Conservation (phyloP, 257 asterid species). For the Solanum habrochaites region DNA sequence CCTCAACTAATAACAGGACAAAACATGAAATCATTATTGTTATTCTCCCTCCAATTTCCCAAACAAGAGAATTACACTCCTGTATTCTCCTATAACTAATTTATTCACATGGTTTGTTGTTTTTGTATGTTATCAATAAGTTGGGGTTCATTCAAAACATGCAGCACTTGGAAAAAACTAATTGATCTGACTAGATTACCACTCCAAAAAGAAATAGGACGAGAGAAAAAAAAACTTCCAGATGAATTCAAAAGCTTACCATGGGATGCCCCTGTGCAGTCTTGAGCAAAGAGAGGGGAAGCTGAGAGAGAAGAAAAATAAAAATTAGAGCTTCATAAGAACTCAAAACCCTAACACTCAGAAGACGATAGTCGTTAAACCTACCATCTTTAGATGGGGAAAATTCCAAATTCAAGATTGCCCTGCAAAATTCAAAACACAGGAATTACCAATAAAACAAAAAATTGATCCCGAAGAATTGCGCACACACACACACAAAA, state of each 20-base stretch:
- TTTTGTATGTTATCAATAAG: not conserved
- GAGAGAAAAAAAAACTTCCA: not conserved
- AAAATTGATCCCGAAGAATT: not conserved
- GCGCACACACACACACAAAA: not conserved
- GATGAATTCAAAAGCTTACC: conserved; percentile 26
- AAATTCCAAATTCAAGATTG: not conserved
- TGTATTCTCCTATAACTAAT: not conserved
- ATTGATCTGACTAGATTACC: not conserved
- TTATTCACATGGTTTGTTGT: not conserved
- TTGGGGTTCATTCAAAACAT: not conserved
- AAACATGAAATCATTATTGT: not conserved
- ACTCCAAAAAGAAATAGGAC: not conserved
- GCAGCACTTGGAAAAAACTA: not conserved
- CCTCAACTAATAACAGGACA: not conserved
- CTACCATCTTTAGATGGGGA: not conserved
- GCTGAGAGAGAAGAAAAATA: conserved; percentile 28
- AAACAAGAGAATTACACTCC: not conserved
- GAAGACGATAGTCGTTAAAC: not conserved
- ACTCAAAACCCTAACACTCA: not conserved
- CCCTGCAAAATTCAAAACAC: not conserved
- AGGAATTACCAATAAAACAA: not conserved
- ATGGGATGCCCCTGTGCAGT: conserved; percentile 96
- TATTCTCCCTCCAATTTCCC: not conserved
- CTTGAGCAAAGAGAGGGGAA: conserved; percentile 91
- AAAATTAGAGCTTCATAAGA: not conserved